A percentile compares a stretch with the other conserved stretches of the same genome.
Evolutionary conservation across 331 rosid genomes (phyloP).

Genomic region (Cydonia oblonga): DNA sequence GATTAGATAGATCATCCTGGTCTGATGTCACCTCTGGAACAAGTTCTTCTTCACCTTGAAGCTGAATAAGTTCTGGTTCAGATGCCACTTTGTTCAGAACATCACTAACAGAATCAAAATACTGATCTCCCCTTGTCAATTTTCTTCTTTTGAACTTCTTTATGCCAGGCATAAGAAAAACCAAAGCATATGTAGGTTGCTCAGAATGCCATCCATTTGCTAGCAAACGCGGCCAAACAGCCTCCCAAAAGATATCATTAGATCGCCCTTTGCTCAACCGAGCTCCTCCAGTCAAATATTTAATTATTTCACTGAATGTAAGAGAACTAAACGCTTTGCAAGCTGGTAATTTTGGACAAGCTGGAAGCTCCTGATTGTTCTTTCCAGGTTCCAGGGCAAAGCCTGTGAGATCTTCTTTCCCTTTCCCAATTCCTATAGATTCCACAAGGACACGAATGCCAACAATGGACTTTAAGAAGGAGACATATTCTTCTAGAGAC

Average conservation of each 20-base stretch:
- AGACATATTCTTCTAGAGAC: slow-evolving; percentile 52
- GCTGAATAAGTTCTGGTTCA: slow-evolving; percentile 65
- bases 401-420: slow-evolving; percentile 57
- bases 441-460: slow-evolving; percentile 52
- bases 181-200: slow-evolving; percentile 46
- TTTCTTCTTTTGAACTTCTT: slow-evolving; percentile 59
- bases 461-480: slow-evolving; percentile 47
- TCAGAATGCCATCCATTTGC: slow-evolving; percentile 91
- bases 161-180: slow-evolving; percentile 72
- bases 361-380: slow-evolving; percentile 23
- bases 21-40: slow-evolving; percentile 30
- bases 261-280: slow-evolving; percentile 58
- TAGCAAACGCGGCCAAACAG: slow-evolving; percentile 85
- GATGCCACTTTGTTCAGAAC: slow-evolving; percentile 64
- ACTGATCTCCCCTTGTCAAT: slow-evolving; percentile 65
- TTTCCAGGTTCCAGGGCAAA: slow-evolving; percentile 39
- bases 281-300: slow-evolving; percentile 45
- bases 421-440: slow-evolving; percentile 57
- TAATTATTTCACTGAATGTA: slow-evolving; percentile 42
- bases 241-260: slow-evolving; percentile 70
- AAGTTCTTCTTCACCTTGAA: slow-evolving; percentile 40
- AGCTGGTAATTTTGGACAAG: slow-evolving; percentile 23
- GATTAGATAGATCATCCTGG: slow-evolving; percentile 28
- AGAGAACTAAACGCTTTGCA: slow-evolving; percentile 61
- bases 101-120: slow-evolving; percentile 59